phyloP scores from a whole-genome alignment of 164 flowering plant species.

The Berberis thunbergii region DNA sequence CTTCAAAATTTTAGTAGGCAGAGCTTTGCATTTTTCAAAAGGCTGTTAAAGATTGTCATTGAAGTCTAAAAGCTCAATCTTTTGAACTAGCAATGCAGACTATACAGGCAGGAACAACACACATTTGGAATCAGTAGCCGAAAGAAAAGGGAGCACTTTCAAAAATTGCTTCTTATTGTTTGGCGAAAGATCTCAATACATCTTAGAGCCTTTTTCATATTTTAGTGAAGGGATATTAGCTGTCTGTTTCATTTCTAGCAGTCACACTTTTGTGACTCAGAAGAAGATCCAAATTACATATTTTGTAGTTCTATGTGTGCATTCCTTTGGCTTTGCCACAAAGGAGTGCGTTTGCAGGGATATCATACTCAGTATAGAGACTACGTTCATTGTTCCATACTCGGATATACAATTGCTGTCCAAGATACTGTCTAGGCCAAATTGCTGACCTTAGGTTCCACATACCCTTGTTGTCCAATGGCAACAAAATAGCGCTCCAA shows the following conservation, averaged over 20 bases:
- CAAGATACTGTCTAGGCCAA: constrained; percentile 3
- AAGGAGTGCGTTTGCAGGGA: not conserved
- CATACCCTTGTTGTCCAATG: constrained; percentile 3
- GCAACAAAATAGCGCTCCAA: not conserved
- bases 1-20: not conserved
- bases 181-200: not conserved
- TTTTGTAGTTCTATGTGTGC: not conserved
- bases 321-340: constrained; percentile 1
- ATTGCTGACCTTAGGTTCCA: constrained; percentile 3
- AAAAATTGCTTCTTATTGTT: not conserved
- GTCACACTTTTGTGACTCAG: constrained; percentile 3
- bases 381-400: not conserved
- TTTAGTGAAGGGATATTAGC: not conserved
- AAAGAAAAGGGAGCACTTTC: not conserved
- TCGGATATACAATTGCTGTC: not conserved
- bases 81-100: too few species aligned
- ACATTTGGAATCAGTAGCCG: too few species aligned
- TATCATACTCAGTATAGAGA: not conserved
- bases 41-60: not conserved
- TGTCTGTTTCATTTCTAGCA: not conserved
- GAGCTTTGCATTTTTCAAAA: not conserved
- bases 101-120: too few species aligned
- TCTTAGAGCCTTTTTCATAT: not conserved
- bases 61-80: not conserved
- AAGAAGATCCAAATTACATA: not conserved